Base-by-base conservation (phyloP, 305 asterid species). In the Solanum hybrid region DNA sequence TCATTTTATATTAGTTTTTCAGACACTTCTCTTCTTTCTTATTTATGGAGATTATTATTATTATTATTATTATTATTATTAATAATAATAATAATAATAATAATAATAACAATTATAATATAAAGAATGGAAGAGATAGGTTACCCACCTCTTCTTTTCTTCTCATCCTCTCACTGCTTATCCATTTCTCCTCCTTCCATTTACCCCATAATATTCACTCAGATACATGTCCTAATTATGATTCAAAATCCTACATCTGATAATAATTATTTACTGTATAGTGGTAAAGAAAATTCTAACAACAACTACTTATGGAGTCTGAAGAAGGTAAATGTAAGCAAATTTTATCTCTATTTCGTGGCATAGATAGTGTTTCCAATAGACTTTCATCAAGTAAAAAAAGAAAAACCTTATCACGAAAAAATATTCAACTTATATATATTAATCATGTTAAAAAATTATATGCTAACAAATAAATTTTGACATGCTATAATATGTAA, bases 151-250 rank as follows among this genome's bases (percentile, higher is more conserved):
- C 89, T 83, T 91, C 95, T 88, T 93, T 94, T 87, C 92, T 91
- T 95, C 95, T 93, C 97, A 91, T 94, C 98, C 97, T 93, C 94
- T 92, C 96, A 89, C 93, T 82, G 90, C 97, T 95, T 93, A 96
- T 96, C 98, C 94, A 4, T 82, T 91, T 89, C 82, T 31, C 8
- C 90, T 79, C 85, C 65, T 8, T 37, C 10, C 89, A 73, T 57
- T 57, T 33, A 15, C 20, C 39, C 32, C 45, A 14, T 24, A 31
- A 32, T 32, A 86, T 86, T n/a, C 31, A 86, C 38, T 70, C 24
- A 61, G 41, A 41, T 51, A 75, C 1, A 86, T 51, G 31, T 91
- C 89, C 38, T 88, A 92, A 89, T 89, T 90, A 77, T 7, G 33
- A 7, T 29, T 77, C 39, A 32, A 45, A 79, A 5, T 34, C 84